A percentile compares a stretch with the other conserved stretches of the same genome.
Evolutionary conservation across 306 rosid species (phyloP).

Genomic region (Ochetophila trinervis): DNA sequence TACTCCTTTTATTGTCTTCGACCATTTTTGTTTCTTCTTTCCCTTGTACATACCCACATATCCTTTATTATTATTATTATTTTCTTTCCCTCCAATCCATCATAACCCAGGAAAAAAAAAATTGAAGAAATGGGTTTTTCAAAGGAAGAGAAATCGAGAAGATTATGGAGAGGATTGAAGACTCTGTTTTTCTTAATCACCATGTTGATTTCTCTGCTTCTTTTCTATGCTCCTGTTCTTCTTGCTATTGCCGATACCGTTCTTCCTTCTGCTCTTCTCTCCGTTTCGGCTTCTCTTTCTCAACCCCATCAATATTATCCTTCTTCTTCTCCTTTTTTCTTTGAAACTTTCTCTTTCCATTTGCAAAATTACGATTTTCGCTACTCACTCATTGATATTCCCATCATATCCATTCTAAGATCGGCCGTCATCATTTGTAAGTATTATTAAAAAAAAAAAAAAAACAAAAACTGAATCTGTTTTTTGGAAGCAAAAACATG

Average conservation of each 20-base stretch:
- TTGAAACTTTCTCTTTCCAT: conserved; percentile 54
- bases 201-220: conserved; percentile 72
- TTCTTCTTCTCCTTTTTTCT: conserved; percentile 43
- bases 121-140: conserved; percentile 54
- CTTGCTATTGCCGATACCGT: conserved; percentile 68
- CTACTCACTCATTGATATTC: conserved; percentile 81
- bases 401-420: conserved; percentile 67
- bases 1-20: background rate
- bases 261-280: conserved; percentile 74
- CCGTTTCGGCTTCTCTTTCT: conserved; percentile 46
- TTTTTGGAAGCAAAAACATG: background rate
- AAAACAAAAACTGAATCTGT: background rate
- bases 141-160: conserved; percentile 70
- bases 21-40: background rate
- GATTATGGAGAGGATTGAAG: conserved; percentile 60
- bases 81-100: too few species aligned
- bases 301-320: conserved; percentile 36
- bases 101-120: too few species aligned
- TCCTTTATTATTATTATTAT: too few species aligned
- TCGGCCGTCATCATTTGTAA: conserved; percentile 85
- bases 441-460: conserved; percentile 16
- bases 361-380: conserved; percentile 75
- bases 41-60: conserved; percentile 19
- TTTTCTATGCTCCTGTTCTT: conserved; percentile 80
- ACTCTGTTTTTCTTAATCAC: conserved; percentile 78